Conservation (phyloP, 495 filamentous ascomycete genomes). For the Thermothielavioides terrestris region DNA sequence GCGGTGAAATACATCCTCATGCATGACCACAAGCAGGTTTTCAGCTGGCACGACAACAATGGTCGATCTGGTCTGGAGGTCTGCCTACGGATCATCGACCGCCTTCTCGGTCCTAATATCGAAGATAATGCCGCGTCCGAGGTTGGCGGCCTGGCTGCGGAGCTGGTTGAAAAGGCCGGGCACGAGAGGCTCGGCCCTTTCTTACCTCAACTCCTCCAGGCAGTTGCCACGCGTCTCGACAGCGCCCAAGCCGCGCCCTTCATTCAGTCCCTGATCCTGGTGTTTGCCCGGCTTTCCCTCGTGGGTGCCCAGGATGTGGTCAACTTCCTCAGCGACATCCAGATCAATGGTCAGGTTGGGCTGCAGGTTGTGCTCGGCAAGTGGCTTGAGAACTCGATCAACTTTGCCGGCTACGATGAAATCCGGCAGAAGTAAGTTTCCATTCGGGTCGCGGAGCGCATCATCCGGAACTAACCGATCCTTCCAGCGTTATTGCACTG, state of each 20-base stretch:
- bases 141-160: conserved; percentile 87
- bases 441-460: neutral
- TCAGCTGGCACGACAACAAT: conserved; percentile 66
- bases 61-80: conserved; percentile 82
- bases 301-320: conserved; percentile 81
- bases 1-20: conserved; percentile 78
- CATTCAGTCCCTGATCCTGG: conserved; percentile 83
- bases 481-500: conserved; percentile 69
- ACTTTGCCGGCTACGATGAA: conserved; percentile 93
- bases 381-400: conserved; percentile 94
- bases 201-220: conserved; percentile 77
- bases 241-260: conserved; percentile 74
- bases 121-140: conserved; percentile 91
- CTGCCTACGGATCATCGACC: conserved; percentile 83
- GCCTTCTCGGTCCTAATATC: conserved; percentile 71
- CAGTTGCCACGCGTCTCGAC: conserved; percentile 77
- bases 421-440: conserved; percentile 78
- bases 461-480: conserved; percentile 24
- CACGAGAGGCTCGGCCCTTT: conserved; percentile 83
- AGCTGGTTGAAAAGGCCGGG: conserved; percentile 89
- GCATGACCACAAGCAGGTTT: conserved; percentile 80
- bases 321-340: conserved; percentile 76
- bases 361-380: conserved; percentile 82
- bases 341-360: conserved; percentile 66
- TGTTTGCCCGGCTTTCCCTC: conserved; percentile 84